Evolutionary conservation across 495 filamentous ascomycete genomes (phyloP).

Genomic region (Pseudevernia furfuracea): DNA sequence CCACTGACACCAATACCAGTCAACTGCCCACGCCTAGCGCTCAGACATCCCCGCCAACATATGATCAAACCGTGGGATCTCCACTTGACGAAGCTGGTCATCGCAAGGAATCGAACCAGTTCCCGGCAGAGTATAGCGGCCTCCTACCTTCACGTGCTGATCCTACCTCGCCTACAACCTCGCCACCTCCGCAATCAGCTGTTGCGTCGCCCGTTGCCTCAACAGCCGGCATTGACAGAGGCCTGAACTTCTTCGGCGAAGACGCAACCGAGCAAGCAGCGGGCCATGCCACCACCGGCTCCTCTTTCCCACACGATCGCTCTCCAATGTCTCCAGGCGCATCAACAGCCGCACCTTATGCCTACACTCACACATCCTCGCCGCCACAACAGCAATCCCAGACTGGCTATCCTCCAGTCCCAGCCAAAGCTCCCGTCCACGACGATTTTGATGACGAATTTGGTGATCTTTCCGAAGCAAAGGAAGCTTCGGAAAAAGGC

Average conservation of each 20-base stretch:
- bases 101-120: constrained; percentile 36
- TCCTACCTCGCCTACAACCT: constrained; percentile 44
- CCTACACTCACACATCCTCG: constrained; percentile 17
- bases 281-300: constrained; percentile 5
- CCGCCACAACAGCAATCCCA: constrained; percentile 29
- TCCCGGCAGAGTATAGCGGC: constrained; percentile 55
- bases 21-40: constrained; percentile 46
- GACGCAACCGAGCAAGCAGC: constrained; percentile 1
- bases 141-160: constrained; percentile 58
- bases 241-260: constrained; percentile 23
- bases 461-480: constrained; percentile 77
- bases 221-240: constrained; percentile 22
- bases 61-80: constrained; percentile 43
- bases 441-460: constrained; percentile 86
- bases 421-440: constrained; percentile 19
- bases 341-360: constrained; percentile 23
- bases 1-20: constrained; percentile 23
- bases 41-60: constrained; percentile 59
- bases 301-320: constrained; percentile 15
- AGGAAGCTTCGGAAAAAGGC: constrained; percentile 70
- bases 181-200: constrained; percentile 13
- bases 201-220: constrained; percentile 10
- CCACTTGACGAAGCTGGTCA: constrained; percentile 29
- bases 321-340: constrained; percentile 27
- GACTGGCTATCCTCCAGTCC: constrained; percentile 14